Percentiles rank a stretch among this genome's conserved stretches.
Evolutionary conservation across 805 yeast species (phyloP).

Genomic region (Kluyveromyces wickerhamii): DNA sequence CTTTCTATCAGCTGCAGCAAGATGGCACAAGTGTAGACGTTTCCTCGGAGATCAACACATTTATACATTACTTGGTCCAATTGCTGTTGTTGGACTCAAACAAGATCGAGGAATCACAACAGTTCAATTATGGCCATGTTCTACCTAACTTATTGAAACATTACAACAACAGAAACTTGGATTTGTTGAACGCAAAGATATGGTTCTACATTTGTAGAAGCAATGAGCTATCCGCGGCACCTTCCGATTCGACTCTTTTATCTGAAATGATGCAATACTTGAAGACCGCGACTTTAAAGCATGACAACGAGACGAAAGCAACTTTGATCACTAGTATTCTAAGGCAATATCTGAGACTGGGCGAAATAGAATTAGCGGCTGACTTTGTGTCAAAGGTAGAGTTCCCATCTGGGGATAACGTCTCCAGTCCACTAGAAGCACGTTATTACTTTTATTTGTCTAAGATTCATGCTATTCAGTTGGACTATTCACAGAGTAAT

Average conservation of each 20-base stretch:
- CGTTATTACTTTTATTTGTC: conserved; percentile 88
- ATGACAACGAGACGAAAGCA: conserved; percentile 88
- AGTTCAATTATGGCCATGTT: conserved; percentile 46
- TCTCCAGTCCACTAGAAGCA: conserved; percentile 82
- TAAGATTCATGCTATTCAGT: conserved; percentile 83
- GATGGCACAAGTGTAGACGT: conserved; percentile 31
- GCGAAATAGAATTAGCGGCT: conserved; percentile 81
- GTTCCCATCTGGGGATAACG: conserved; percentile 61
- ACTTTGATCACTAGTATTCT: conserved; percentile 76
- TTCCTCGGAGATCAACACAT: conserved; percentile 74
- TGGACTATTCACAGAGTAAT: conserved; percentile 84
- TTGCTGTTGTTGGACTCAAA: conserved; percentile 62
- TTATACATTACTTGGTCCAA: conserved; percentile 70
- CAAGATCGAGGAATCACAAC: conserved; percentile 40
- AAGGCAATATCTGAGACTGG: conserved; percentile 67
- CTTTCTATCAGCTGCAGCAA: conserved; percentile 26
- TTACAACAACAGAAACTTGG: conserved; percentile 76
- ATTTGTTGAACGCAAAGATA: conserved; percentile 76
- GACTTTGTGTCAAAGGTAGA: conserved; percentile 83
- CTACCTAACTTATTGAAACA: conserved; percentile 41
- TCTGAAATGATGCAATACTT: conserved; percentile 63
- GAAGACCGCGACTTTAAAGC: conserved; percentile 84
- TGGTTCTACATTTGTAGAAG: conserved; percentile 89
- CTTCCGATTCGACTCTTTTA: conserved; percentile 46
- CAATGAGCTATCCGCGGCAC: conserved; percentile 46